Conservation (phyloP, 169 alveolate genomes). For the Besnoitia besnoiti region DNA sequence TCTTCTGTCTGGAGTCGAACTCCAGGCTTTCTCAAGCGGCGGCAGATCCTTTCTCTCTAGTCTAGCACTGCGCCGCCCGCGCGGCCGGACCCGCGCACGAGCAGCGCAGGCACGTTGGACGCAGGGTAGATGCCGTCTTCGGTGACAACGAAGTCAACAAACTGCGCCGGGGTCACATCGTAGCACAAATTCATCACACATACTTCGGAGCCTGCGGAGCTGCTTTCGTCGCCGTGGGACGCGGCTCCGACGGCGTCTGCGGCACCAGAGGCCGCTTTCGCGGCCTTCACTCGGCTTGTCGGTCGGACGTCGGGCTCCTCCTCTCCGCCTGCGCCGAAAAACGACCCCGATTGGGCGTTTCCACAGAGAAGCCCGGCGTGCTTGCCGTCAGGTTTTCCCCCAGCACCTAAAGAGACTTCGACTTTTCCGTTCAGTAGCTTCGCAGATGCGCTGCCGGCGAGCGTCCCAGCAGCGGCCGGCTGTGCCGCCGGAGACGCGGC, state of each 20-base stretch:
- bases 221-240: background rate
- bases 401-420: background rate
- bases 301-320: background rate
- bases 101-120: slow-evolving; percentile 18
- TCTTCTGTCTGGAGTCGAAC: too few species aligned
- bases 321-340: background rate
- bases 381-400: background rate
- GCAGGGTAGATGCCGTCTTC: slow-evolving; percentile 57
- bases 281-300: background rate
- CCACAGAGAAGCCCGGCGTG: background rate
- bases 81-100: background rate
- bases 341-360: background rate
- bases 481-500: background rate
- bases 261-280: background rate
- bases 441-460: background rate
- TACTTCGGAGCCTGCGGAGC: background rate
- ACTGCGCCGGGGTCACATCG: slow-evolving; percentile 46
- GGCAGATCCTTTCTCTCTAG: background rate
- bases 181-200: slow-evolving; percentile 17
- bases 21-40: too few species aligned
- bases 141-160: slow-evolving; percentile 15
- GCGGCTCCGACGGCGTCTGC: background rate
- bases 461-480: background rate
- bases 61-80: background rate
- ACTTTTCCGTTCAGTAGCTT: background rate